Conservation (phyloP, 2,329 filamentous ascomycete genomes). For the Calonectria honghensis region DNA sequence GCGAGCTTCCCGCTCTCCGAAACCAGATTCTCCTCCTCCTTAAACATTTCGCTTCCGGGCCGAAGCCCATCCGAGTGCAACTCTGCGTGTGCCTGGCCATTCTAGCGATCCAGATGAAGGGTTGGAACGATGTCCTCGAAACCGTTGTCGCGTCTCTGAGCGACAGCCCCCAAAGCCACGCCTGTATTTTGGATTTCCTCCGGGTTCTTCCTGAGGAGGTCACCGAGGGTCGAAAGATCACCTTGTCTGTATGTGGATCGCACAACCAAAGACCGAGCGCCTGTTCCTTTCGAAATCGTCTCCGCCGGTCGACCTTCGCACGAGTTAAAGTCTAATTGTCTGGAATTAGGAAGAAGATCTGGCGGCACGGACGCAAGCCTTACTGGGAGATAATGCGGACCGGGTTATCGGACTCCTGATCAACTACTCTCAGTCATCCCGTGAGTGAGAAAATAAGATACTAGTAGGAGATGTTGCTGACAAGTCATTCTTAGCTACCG, state of each 20-base stretch:
- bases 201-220: slow-evolving; percentile 99
- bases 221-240: slow-evolving; percentile 99
- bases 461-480: slow-evolving; percentile 43
- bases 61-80: slow-evolving; percentile 90
- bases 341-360: slow-evolving; percentile 94
- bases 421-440: slow-evolving; percentile 93
- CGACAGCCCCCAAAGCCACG: slow-evolving; percentile 84
- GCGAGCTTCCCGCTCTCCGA: slow-evolving; percentile 85
- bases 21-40: slow-evolving; percentile 89
- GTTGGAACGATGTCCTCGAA: slow-evolving; percentile 94
- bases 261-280: slow-evolving; percentile 67
- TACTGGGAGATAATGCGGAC: slow-evolving; percentile 92
- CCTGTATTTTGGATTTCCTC: slow-evolving; percentile 95
- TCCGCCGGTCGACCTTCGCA: slow-evolving; percentile 61
- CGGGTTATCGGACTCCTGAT: slow-evolving; percentile 91
- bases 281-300: slow-evolving; percentile 58
- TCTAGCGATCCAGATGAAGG: slow-evolving; percentile 95
- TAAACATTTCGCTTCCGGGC: slow-evolving; percentile 86
- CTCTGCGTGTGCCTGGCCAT: slow-evolving; percentile 96
- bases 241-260: slow-evolving; percentile 94
- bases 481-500: slow-evolving; percentile 72
- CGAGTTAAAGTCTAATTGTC: slow-evolving; percentile 62
- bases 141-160: slow-evolving; percentile 87
- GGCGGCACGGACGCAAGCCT: slow-evolving; percentile 86
- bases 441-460: slow-evolving; percentile 69